phyloP scores from a whole-genome alignment of 495 filamentous ascomycete genomes.

The Jackrogersella multiformis region DNA sequence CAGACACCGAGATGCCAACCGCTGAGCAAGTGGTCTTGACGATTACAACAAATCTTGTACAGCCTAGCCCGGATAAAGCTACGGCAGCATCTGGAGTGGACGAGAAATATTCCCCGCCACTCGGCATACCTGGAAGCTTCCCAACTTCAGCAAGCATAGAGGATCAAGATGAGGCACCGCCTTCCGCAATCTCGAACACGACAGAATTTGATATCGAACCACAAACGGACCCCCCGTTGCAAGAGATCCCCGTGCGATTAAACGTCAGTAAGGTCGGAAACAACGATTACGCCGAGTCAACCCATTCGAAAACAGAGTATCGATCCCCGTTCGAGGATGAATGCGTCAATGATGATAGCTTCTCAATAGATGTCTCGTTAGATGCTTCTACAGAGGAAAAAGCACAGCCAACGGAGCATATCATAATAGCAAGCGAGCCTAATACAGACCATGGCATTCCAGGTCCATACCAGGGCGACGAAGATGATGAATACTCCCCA shows the following conservation, averaged over 20 bases:
- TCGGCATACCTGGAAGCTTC: slow-evolving; percentile 72
- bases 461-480: slow-evolving; percentile 29
- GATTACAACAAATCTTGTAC: slow-evolving; percentile 42
- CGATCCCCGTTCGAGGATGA: slow-evolving; percentile 51
- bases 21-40: slow-evolving; percentile 42
- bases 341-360: slow-evolving; percentile 48
- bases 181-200: slow-evolving; percentile 64
- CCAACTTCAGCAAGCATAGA: slow-evolving; percentile 39
- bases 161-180: slow-evolving; percentile 57
- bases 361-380: slow-evolving; percentile 54
- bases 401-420: slow-evolving; percentile 16
- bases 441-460: slow-evolving; percentile 35
- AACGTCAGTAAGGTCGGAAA: slow-evolving; percentile 37
- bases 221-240: slow-evolving; percentile 63
- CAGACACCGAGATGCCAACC: slow-evolving; percentile 19
- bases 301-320: slow-evolving; percentile 50
- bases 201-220: slow-evolving; percentile 77
- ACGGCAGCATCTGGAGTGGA: slow-evolving; percentile 5
- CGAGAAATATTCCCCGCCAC: slow-evolving; percentile 70
- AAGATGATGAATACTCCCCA: slow-evolving; percentile 52
- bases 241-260: slow-evolving; percentile 38
- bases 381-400: slow-evolving; percentile 43
- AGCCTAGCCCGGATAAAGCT: slow-evolving; percentile 23
- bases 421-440: slow-evolving; percentile 21
- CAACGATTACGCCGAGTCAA: slow-evolving; percentile 9